Evolutionary conservation across 208 protist species (phyloP), one percentile per base, ranked within the genome.

Genomic region (Acanthamoeba royreba): DNA sequence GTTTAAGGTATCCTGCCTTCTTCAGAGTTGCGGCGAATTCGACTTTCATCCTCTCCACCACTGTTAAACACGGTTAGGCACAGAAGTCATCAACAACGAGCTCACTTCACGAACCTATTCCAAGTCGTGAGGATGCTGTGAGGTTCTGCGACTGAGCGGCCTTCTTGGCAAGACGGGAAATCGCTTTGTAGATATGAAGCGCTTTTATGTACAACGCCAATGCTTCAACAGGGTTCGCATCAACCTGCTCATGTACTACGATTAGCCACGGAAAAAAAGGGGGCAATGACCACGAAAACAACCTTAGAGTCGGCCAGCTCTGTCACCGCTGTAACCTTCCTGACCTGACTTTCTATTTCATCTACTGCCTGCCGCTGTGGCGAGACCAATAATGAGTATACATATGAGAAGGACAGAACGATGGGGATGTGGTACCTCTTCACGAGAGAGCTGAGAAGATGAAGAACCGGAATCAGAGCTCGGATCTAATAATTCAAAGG

Each of bases 201-300:
- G 49, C 81, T 43, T 89, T 89, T 66, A 89, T 66, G 81, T 89
- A 89, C 81, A 89, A 43, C 81, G 81, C 81, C 46, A 89, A 35
- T 7, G 81, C 81, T 9, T 89, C 81, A 40, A 58, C 46, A 4
- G 81, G 81, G 33, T 35, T 89, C 49, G 13, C 19, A 19, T 45
- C 49, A 11, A 89, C 81, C 81, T 89, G 46, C 9, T 5, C 17
- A 47, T 7, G 15, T 19, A 28, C 38, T 28, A 11, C 33, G 15
- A 46, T 42, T 28, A 81, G 7, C 17, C 31, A 28, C 38, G 25
- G 8, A 7, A 42, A 13, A 7, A 42, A 35, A 9, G 72, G 5
- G 38, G 22, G 72, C 0, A 19, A 19, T 11, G 31, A 2, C 7
- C 25, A 86, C 15, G 8, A 17, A 61, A 43, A 66, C 0, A 35